A percentile compares a stretch with the other conserved stretches of the same genome.
phyloP scores from a whole-genome alignment of 83 land plant genomes.

The Picea mariana region DNA sequence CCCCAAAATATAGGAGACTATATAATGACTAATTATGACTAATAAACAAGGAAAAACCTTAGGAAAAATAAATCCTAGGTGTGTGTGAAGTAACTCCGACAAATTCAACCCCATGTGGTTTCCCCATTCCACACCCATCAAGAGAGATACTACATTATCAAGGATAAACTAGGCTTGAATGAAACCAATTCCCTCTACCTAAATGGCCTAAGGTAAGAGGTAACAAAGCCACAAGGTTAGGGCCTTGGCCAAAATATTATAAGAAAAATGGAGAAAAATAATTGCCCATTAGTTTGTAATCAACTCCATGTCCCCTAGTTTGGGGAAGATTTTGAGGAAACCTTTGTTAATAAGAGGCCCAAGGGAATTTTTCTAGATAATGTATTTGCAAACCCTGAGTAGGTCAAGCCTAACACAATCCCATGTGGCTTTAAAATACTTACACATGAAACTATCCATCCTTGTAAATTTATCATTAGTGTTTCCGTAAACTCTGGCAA shows the following conservation, averaged over 20 bases:
- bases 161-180: background rate
- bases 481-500: no score
- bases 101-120: background rate
- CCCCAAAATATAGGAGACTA: no score
- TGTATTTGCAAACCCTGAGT: background rate
- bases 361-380: background rate
- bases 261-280: background rate
- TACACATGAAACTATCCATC: no score
- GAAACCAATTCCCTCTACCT: background rate
- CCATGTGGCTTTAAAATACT: background rate
- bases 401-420: background rate
- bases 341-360: background rate
- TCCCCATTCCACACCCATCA: background rate
- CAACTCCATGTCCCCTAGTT: background rate
- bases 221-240: background rate
- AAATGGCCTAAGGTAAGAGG: background rate
- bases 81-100: no score
- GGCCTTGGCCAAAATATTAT: background rate
- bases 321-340: background rate
- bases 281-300: background rate
- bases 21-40: no score
- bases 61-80: no score
- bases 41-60: no score
- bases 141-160: background rate
- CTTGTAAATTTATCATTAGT: no score